Base-by-base conservation (phyloP, 371 early-diverging fungal species). In the Quaeritorhiza haematococci region DNA sequence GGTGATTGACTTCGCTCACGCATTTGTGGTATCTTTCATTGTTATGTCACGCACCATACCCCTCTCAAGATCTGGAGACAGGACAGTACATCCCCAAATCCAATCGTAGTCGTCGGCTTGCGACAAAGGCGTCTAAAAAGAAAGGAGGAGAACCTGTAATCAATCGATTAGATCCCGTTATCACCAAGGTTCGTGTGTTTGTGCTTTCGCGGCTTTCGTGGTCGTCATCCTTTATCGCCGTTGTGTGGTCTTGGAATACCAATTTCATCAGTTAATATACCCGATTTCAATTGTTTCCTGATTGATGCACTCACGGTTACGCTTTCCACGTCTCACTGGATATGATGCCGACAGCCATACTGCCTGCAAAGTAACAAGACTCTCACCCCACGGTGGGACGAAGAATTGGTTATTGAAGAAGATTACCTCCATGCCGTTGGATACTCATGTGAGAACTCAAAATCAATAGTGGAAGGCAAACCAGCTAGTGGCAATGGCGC, bases 171-270 rank as follows among this genome's bases (percentile, higher is more conserved):
- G n/a, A n/a, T 17, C 75, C 75, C 1, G 49, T 68, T 19, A 64
- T 75, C 44, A 73, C 76, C 1, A 68, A 71, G 56, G 72, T 74
- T n/a, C n/a, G n/a, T n/a, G n/a, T n/a, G n/a, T n/a, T n/a, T n/a
- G n/a, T n/a, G n/a, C n/a, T n/a, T n/a, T n/a, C n/a, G n/a, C n/a
- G n/a, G n/a, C n/a, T n/a, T n/a, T n/a, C n/a, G n/a, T 32, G 15
- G 24, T n/a, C 27, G 6, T 30, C 5, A 26, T 30, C 58, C 33
- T 5, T 19, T 1, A 27, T 27, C 8, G 13, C n/a, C 41, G 24
- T 10, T 7, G 58, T 26, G 13, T 42, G 13, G 23, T 53, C 3
- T 23, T 42, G 19, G 13, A 52, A 15, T 32, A 10, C 53, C 4
- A 13, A 58, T 17, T 30, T 15, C n/a, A 27, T 1, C 15, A 24